Conservation (phyloP, 2,329 filamentous ascomycete genomes). For the Colletotrichum camelliae region DNA sequence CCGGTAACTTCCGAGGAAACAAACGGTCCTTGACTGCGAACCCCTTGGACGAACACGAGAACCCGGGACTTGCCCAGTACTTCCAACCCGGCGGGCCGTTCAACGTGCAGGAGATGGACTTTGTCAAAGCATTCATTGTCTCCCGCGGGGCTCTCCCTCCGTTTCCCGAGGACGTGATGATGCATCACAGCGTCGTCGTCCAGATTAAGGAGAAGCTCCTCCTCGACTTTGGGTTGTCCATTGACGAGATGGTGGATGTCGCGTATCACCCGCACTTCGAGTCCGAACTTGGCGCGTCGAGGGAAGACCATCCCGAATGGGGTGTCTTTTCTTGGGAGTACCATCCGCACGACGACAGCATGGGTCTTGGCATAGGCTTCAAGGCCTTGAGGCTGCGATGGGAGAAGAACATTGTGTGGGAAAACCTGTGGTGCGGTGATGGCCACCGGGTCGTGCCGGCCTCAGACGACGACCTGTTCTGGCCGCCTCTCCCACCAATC, state of each 20-base stretch:
- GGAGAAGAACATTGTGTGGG: constrained; percentile 31
- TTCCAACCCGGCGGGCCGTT: background rate
- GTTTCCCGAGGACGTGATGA: background rate
- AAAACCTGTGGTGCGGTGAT: constrained; percentile 18
- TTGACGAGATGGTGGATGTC: background rate
- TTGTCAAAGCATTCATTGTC: constrained; percentile 8
- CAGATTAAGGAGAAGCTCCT: background rate
- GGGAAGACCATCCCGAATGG: background rate
- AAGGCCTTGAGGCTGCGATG: constrained; percentile 4
- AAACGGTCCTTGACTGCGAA: background rate
- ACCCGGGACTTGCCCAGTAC: background rate
- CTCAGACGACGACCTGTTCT: background rate
- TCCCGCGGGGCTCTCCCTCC: background rate
- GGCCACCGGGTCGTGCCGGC: background rate
- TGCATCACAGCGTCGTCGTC: background rate
- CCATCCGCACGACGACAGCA: background rate
- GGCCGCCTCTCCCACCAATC: background rate
- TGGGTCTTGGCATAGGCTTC: background rate
- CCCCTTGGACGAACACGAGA: background rate
- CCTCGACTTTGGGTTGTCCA: background rate
- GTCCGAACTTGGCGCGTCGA: background rate
- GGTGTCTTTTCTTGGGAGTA: constrained; percentile 10
- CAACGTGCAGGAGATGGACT: background rate
- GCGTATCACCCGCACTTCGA: background rate
- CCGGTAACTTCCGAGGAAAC: background rate